Base-by-base conservation (phyloP, 2,329 filamentous ascomycete genomes). In the Aspergillus candidus region DNA sequence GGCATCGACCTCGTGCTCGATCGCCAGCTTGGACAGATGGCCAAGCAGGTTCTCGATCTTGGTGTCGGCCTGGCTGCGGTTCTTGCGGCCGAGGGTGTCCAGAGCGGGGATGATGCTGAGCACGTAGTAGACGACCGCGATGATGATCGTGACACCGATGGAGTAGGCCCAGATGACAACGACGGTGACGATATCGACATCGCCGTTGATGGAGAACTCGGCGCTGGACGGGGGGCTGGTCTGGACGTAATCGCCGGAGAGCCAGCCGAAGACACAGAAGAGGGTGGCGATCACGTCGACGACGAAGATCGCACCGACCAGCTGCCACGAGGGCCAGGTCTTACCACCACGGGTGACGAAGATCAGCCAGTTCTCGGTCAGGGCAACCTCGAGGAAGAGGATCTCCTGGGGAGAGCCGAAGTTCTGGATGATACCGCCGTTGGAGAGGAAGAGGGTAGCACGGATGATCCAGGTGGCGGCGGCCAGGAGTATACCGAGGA, bases 361-460 rank as follows among this genome's bases (percentile, higher is more conserved):
- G 73, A 94, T 94, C 47, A 94, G 80, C 88, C 88, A 94, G 77
- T 94, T 94, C 80, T 94, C 88, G 58, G 88, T 90, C 49, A 94
- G 80, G 14, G 87, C 89, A 70, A 94, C 83, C 75, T 94, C 82
- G 34, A 94, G 82, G 83, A 94, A 94, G 67, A 94, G 75, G 47
- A 88, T 83, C 60, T 84, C 82, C 71, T 88, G 83, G 52, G 86
- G 76, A 57, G 79, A 81, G 63, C 84, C 84, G 60, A 78, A 88
- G 72, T 84, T 83, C 71, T 86, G 77, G 60, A 88, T 79, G 59
- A 88, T 74, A 74, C 84, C 84, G 62, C 84, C 84, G 65, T 78
- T 80, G 47, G 72, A 69, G 14, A 87, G 68, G 76, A 80, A 88
- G 60, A 88, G 70, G 38, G 83, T 77, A 41, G 79, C 84, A 59